Evolutionary conservation across 31 red algal genomes (phyloP), one percentile per base, ranked within the genome.

Genomic region (Asparagopsis taxiformis): DNA sequence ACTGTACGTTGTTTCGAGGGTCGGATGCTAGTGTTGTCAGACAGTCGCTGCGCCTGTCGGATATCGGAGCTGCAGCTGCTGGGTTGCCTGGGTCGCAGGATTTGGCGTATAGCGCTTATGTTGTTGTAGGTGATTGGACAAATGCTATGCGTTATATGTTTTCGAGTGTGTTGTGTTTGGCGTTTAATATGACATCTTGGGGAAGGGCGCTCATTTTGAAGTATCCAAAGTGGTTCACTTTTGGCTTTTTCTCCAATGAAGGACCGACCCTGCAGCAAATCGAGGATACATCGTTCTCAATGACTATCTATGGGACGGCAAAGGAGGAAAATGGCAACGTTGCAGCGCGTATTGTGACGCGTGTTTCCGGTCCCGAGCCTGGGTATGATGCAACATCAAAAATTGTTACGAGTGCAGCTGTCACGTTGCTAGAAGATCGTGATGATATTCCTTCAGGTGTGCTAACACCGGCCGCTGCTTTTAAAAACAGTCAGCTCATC

Each of bases 21-120:
- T 58, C 54, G 21, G 54, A 58, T n/a, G 7, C 54, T 6, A 58
- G 21, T 29, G 25, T 58, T 29, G 54, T 58, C 21, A 21, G 54
- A 26, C 21, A 58, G 54, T 26, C 21, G n/a, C 8, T 58, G n/a
- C 54, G 54, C 5, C 5, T 29, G 8, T 21, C 25, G 7, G 54
- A 58, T 29, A 26, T 29, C 20, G 54, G 54, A 5, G 54, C 25
- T 21, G 7, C 54, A 15, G 54, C n/a, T 15, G 54, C 25, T 8
- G 54, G 25, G 10, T 8, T 46, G 41, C 41, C 19, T 5, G 25
- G 25, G 54, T 58, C n/a, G n/a, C n/a, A 21, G 19, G 8, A 8
- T 29, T 21, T 26, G 9, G n/a, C 54, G 54, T 58, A 58, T 29
- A n/a, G 21, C 19, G 54, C 54, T 7, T 58, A 58, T 29, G 20